A percentile compares a stretch with the other conserved stretches of the same genome.
These are phyloP conservation scores for Gossypium trilobum DNA, from an alignment of 441 rosid genomes.

Conservation along the genomic window DNA sequence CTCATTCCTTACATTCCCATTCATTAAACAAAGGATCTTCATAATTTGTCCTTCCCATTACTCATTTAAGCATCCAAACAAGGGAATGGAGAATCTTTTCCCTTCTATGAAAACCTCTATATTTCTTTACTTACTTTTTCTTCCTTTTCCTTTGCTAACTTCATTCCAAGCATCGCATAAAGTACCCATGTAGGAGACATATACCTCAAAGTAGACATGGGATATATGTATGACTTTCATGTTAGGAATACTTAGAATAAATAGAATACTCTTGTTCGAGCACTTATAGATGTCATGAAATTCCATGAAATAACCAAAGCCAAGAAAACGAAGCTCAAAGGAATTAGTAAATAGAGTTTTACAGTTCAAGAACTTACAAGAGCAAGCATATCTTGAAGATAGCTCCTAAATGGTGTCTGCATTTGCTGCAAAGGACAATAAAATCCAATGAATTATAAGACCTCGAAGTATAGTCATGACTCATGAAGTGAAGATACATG, in stretches of 20 bases:
- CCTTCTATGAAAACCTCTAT: too few species aligned
- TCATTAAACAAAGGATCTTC: too few species aligned
- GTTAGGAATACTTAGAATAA: background rate
- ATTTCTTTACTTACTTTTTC: too few species aligned
- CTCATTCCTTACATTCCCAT: too few species aligned
- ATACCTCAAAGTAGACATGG: too few species aligned
- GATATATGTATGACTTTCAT: background rate
- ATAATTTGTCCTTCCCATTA: too few species aligned
- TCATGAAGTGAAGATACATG: background rate
- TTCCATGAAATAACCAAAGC: background rate
- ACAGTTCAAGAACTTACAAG: conserved; percentile 50
- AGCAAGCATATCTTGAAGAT: conserved; percentile 79
- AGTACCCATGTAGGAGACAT: too few species aligned
- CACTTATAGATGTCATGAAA: background rate
- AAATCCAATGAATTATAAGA: background rate
- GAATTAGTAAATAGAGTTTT: background rate
- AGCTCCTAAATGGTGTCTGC: conserved; percentile 90
- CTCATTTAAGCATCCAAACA: too few species aligned
- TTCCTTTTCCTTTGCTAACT: too few species aligned
- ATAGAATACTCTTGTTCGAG: background rate
- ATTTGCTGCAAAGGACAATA: conserved; percentile 34
- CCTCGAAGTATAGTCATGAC: background rate
- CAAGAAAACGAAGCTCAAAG: background rate
- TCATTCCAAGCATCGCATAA: too few species aligned
- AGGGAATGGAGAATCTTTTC: too few species aligned